phyloP scores from a whole-genome alignment of 345 rosid species.

The Bruguiera sexangula region DNA sequence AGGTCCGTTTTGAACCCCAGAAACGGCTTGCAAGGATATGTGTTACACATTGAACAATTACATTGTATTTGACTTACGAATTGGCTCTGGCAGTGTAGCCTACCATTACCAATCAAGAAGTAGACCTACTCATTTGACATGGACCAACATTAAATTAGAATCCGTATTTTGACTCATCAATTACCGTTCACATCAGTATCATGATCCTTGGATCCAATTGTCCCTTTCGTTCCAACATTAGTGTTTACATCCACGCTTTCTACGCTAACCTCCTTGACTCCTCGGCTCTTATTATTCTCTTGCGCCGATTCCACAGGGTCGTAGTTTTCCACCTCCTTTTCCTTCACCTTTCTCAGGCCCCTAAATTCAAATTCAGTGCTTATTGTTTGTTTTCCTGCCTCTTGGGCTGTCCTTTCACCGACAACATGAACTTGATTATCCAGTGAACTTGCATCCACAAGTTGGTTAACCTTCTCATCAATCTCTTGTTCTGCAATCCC shows the following conservation, averaged over 20 bases:
- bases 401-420: conserved; percentile 8
- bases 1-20: not conserved
- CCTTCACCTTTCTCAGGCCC: conserved; percentile 17
- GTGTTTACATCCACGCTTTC: not conserved
- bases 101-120: not conserved
- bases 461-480: conserved; percentile 20
- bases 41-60: not conserved
- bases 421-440: conserved; percentile 18
- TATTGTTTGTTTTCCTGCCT: conserved; percentile 14
- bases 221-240: not conserved
- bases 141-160: not conserved
- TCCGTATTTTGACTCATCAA: not conserved
- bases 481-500: conserved; percentile 29
- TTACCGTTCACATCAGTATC: not conserved
- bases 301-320: not conserved
- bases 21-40: not conserved
- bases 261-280: not conserved
- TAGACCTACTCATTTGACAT: not conserved
- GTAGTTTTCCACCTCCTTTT: not conserved
- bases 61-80: not conserved
- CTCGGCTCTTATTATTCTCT: not conserved
- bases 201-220: not conserved
- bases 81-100: not conserved
- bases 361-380: conserved; percentile 2
- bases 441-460: conserved; percentile 17